Conservation (phyloP, 495 filamentous ascomycete species). For the Daldinia childiae region DNA sequence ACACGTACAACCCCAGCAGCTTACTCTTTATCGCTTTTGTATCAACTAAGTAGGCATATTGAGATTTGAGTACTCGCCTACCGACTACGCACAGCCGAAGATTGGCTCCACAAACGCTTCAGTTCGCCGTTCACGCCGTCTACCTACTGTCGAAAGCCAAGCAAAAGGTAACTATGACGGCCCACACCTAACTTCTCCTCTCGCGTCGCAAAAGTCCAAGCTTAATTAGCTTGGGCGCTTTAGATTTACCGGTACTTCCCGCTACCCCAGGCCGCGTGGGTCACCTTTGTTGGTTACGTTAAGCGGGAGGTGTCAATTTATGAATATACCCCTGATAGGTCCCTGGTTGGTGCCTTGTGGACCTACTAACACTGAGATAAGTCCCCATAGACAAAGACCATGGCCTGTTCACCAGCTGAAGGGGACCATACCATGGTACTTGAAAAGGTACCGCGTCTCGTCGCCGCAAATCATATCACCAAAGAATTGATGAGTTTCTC, state of each 20-base stretch:
- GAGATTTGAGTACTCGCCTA: slow-evolving; percentile 1
- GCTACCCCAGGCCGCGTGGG: slow-evolving; percentile 33
- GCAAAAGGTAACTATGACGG: slow-evolving; percentile 15
- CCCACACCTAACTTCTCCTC: slow-evolving; percentile 32
- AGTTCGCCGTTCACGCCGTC: slow-evolving; percentile 16
- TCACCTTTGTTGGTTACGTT: slow-evolving; percentile 18
- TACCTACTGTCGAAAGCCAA: slow-evolving; percentile 14
- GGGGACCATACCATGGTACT: slow-evolving; percentile 26
- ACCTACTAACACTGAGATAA: slow-evolving; percentile 19
- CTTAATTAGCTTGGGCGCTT: slow-evolving; percentile 17
- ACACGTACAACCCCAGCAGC: slow-evolving; percentile 20
- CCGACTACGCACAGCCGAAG: slow-evolving; percentile 8
- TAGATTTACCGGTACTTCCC: slow-evolving; percentile 19
- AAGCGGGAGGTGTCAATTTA: slow-evolving; percentile 27
- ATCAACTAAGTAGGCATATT: slow-evolving; percentile 5
- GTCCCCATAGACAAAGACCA: slow-evolving; percentile 21
- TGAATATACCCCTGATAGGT: slow-evolving; percentile 24
- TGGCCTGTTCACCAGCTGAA: slow-evolving; percentile 18
- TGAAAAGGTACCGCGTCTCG: slow-evolving; percentile 11
- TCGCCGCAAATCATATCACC: slow-evolving; percentile 24
- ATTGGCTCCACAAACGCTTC: slow-evolving; percentile 14
- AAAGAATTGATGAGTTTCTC: slow-evolving; percentile 16
- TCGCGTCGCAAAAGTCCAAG: slow-evolving; percentile 30
- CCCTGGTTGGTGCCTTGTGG: slow-evolving; percentile 24
- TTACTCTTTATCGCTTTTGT: slow-evolving; percentile 20